Evolutionary conservation across 2,329 filamentous ascomycete species (phyloP).

Genomic region (Sordariomycetes sp.): DNA sequence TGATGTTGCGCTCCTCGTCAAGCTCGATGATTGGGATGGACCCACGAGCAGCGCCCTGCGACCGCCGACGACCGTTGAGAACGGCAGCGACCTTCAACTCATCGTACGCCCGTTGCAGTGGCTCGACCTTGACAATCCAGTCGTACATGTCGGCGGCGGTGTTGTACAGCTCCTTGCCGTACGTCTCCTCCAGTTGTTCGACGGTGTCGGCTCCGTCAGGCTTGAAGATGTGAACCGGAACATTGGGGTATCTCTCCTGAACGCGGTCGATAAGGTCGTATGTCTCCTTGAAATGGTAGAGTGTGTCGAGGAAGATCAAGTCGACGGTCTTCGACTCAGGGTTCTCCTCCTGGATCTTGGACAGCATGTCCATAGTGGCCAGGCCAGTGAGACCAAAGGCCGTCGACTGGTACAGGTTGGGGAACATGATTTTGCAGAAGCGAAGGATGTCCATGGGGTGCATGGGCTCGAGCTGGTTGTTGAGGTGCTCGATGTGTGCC

Average conservation of each 20-base stretch:
- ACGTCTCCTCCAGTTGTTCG: constrained; percentile 70
- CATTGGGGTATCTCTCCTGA: constrained; percentile 64
- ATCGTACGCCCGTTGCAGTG: constrained; percentile 81
- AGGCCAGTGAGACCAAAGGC: constrained; percentile 76
- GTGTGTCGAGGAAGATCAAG: constrained; percentile 74
- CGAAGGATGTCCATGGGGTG: constrained; percentile 84
- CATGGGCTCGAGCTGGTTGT: constrained; percentile 79
- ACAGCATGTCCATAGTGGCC: constrained; percentile 77
- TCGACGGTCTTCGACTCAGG: constrained; percentile 51
- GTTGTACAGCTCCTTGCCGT: constrained; percentile 81
- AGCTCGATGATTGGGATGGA: constrained; percentile 87
- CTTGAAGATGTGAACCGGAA: constrained; percentile 83
- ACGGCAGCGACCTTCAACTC: constrained; percentile 84
- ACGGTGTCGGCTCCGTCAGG: constrained; percentile 65
- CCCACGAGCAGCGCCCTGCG: constrained; percentile 87
- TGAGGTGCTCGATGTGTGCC: constrained; percentile 82
- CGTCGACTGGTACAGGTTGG: constrained; percentile 79
- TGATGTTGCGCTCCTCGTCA: constrained; percentile 74
- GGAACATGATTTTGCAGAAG: constrained; percentile 87
- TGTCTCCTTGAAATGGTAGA: constrained; percentile 76
- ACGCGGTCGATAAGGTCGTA: constrained; percentile 66
- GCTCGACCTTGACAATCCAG: constrained; percentile 96
- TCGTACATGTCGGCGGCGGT: constrained; percentile 84
- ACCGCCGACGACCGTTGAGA: constrained; percentile 82
- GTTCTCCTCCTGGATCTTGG: constrained; percentile 58